A percentile compares a stretch with the other conserved stretches of the same genome.
Conservation (phyloP, 148 eudicot species). For the Fagopyrum esculentum region DNA sequence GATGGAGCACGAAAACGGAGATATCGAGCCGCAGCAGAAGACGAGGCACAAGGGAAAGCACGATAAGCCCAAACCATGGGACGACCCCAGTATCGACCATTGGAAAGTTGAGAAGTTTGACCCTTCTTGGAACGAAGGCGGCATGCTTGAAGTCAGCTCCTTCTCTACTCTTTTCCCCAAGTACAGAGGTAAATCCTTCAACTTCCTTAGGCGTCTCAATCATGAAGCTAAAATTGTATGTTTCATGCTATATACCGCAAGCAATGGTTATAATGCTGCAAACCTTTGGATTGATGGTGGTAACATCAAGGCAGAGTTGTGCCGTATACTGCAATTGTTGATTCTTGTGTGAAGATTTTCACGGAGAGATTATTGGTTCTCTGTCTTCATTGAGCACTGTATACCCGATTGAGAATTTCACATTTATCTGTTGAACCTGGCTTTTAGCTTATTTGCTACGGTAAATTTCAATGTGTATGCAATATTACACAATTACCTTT, state of each 20-base stretch:
- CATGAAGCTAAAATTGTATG: not conserved
- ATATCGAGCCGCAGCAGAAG: conserved; percentile 13
- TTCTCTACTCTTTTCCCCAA: conserved; percentile 91
- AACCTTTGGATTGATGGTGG: not conserved
- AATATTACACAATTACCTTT: no score
- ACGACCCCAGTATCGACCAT: conserved; percentile 58
- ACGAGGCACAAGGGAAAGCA: conserved; percentile 80
- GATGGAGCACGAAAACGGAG: conserved; percentile 8
- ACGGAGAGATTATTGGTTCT: not conserved
- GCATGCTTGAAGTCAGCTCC: conserved; percentile 70
- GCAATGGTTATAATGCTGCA: not conserved
- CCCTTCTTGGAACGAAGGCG: conserved; percentile 64
- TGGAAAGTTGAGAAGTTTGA: conserved; percentile 91
- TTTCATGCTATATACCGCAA: not conserved
- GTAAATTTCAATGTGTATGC: no score
- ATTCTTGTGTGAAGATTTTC: not conserved
- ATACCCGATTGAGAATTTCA: not conserved
- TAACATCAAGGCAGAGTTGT: not conserved
- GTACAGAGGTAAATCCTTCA: conserved; percentile 48
- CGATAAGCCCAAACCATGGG: conserved; percentile 93
- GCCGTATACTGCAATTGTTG: not conserved
- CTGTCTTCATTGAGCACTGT: not conserved
- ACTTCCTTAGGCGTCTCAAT: not conserved
- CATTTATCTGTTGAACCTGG: not conserved
- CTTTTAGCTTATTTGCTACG: not conserved